These are phyloP conservation scores for Stipa capillata DNA, from an alignment of 176 grass and related monocot genomes.

Conservation along the genomic window DNA sequence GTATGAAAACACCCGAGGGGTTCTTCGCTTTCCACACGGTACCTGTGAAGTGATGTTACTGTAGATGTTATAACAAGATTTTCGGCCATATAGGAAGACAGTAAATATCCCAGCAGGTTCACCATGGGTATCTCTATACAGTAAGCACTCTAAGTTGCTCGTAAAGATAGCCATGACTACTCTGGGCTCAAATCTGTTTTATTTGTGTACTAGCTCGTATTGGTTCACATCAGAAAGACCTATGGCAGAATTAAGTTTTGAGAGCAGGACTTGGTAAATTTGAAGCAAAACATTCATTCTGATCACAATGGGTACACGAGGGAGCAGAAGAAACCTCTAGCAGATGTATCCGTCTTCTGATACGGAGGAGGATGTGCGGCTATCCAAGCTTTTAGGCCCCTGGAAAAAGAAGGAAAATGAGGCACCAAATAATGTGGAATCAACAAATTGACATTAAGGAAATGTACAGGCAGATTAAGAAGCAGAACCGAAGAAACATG, in stretches of 20 bases:
- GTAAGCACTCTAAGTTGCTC: not conserved
- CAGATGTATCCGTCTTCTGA: slow-evolving; percentile 67
- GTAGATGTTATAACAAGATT: not conserved
- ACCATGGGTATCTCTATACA: not conserved
- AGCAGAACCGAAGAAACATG: not conserved
- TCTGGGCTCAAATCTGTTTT: not conserved
- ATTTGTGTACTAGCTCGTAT: not conserved
- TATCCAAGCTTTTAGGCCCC: slow-evolving; percentile 75
- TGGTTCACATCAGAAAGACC: not conserved
- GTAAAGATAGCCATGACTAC: not conserved
- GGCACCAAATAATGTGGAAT: slow-evolving; percentile 5
- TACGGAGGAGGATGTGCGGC: slow-evolving; percentile 30
- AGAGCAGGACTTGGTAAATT: not conserved
- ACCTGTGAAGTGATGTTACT: slow-evolving; percentile 18
- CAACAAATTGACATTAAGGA: not conserved
- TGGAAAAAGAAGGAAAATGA: slow-evolving; percentile 8
- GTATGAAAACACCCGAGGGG: slow-evolving; percentile 13
- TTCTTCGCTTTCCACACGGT: slow-evolving; percentile 73
- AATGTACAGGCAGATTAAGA: not conserved
- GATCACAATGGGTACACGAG: not conserved
- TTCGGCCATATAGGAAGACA: not conserved
- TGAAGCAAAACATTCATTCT: not conserved
- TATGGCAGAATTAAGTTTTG: not conserved
- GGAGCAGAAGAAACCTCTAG: slow-evolving; percentile 58
- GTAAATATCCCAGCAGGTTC: not conserved